phyloP scores from a whole-genome alignment of 345 rosid genomes.

The Lepidium didymum region DNA sequence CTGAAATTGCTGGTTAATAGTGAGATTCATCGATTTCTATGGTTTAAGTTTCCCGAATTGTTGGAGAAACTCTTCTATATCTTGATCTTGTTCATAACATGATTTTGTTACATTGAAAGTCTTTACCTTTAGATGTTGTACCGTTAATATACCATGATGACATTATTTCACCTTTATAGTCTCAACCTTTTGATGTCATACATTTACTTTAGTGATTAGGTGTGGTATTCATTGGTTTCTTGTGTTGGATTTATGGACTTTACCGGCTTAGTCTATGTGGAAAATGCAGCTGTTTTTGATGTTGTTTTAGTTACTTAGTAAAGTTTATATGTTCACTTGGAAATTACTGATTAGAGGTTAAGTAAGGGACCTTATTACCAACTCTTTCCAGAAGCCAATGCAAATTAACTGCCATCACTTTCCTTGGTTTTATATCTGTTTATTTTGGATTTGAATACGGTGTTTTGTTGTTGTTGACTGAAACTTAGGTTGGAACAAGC shows the following conservation, averaged over 20 bases:
- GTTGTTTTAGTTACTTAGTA: neutral
- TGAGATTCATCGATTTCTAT: neutral
- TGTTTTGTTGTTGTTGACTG: slow-evolving; percentile 2
- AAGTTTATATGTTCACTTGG: neutral
- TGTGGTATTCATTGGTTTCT: neutral
- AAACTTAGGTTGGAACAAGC: slow-evolving; percentile 71
- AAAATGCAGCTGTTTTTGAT: neutral
- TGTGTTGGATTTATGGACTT: neutral
- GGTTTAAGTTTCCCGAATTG: neutral
- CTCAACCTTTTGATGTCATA: neutral
- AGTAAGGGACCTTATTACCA: neutral
- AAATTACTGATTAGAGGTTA: neutral
- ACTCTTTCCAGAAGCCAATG: neutral
- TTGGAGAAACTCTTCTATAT: neutral
- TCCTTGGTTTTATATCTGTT: neutral
- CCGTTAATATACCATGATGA: no score
- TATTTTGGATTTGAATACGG: neutral
- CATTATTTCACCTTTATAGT: neutral
- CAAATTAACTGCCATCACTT: neutral
- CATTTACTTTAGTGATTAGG: neutral
- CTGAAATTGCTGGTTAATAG: neutral
- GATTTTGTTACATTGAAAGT: no score
- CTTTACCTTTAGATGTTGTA: no score
- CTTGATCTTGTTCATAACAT: neutral
- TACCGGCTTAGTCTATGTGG: neutral